These are phyloP conservation scores for Fremontodendron californicum DNA, from an alignment of 345 rosid genomes.

Conservation along the genomic window DNA sequence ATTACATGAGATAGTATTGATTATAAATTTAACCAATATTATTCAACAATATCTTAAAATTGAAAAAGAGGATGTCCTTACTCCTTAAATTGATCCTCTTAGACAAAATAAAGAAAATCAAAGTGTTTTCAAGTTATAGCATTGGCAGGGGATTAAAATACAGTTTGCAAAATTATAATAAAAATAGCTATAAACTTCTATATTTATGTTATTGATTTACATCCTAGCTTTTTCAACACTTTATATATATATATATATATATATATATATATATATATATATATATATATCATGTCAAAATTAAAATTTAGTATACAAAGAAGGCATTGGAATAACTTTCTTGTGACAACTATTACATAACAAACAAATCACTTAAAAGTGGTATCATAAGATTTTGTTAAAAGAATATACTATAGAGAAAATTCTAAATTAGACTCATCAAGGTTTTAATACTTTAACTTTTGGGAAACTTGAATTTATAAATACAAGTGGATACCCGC, in stretches of 20 bases:
- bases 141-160: neutral
- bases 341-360: neutral
- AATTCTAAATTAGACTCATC: neutral
- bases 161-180: neutral
- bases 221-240: neutral
- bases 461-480: neutral
- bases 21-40: neutral
- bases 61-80: neutral
- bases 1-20: neutral
- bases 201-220: neutral
- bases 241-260: too few species aligned
- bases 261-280: neutral
- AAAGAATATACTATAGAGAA: neutral
- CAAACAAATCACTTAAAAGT: neutral
- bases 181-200: neutral
- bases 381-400: neutral
- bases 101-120: neutral
- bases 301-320: neutral
- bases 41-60: neutral
- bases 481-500: too few species aligned
- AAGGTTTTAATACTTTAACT: neutral
- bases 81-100: neutral
- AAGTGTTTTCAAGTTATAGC: neutral
- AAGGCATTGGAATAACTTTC: neutral
- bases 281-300: neutral